Evolutionary conservation across 495 filamentous ascomycete genomes (phyloP), one percentile per base, ranked within the genome.

Genomic region (Paragyromitra xinjiangensis): DNA sequence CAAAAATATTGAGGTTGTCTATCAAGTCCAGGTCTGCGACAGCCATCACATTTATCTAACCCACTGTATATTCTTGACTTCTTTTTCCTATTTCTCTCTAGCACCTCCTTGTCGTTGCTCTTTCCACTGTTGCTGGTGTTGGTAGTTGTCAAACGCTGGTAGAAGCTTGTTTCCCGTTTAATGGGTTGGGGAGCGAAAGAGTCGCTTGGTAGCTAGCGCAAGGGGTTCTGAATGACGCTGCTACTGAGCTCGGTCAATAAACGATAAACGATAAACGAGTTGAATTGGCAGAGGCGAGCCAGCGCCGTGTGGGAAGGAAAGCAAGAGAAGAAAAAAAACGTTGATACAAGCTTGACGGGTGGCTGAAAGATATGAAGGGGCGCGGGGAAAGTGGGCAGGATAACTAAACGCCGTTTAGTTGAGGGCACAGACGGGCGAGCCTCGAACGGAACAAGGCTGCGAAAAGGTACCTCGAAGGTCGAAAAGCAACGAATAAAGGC

Each of bases 1-100:
- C 77, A 79, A 78, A 79, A 40, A 79, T 79, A 44, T 72, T 75
- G 40, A 79, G 75, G 77, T 79, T 78, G 66, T 77, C 75, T 79
- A 79, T 79, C 24, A 78, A 78, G 61, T 78, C 61, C 74, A 78
- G 68, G 67, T 79, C 77, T 71, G 77, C 61, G 77, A 79, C 56
- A 79, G 77, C 77, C 77, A 79, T 79, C 77, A 79, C 77, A 79
- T 79, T 79, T 79, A 79, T 79, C 53, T 78, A 79, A 73, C 73
- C 76, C 77, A 72, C 77, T 71, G 34, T 66, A 71, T 66, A 65
- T 53, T 37, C 66, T 78, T 66, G 56, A 73, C 34, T 73, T 51
- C 24, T 66, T 65, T 72, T 78, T 59, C 48, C 19, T 42, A 14
- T 34, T 55, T 65, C 51, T 14, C 22, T 56, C 65, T 50, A 44